These are phyloP conservation scores for Haplosporangium gracile DNA, from an alignment of 192 early-diverging fungal species.

Conservation along the genomic window DNA sequence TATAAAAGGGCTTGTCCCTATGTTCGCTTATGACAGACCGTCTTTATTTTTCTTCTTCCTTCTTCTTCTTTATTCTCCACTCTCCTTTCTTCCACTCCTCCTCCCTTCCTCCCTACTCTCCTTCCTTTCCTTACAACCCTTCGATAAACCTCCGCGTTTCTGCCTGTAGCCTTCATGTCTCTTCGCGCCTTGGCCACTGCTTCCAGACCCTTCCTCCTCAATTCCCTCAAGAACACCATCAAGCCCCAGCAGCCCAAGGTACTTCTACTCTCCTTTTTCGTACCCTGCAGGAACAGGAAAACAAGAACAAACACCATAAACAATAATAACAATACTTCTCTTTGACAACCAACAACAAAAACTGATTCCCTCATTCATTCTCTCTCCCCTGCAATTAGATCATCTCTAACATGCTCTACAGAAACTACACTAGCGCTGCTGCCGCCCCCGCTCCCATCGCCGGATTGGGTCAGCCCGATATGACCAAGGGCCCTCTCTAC, in stretches of 20 bases:
- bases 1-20: constrained; percentile 11
- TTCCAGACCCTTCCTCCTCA: constrained; percentile 53
- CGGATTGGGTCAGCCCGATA: constrained; percentile 49
- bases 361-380: neutral
- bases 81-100: neutral
- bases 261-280: neutral
- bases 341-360: neutral
- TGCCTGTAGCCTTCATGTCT: constrained; percentile 46
- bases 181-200: constrained; percentile 55
- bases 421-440: constrained; percentile 55
- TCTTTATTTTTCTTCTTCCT: neutral
- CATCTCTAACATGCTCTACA: constrained; percentile 56
- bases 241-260: constrained; percentile 59
- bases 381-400: constrained; percentile 16
- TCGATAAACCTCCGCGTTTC: neutral
- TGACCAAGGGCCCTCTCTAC: constrained; percentile 73
- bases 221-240: constrained; percentile 49
- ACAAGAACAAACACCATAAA: neutral
- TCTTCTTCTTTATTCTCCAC: neutral
- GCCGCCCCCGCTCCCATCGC: constrained; percentile 18
- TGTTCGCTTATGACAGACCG: neutral
- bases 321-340: neutral
- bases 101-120: neutral
- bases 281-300: neutral
- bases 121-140: neutral